Base-by-base conservation (phyloP, 495 filamentous ascomycete genomes). In the Amorphotheca resinae region DNA sequence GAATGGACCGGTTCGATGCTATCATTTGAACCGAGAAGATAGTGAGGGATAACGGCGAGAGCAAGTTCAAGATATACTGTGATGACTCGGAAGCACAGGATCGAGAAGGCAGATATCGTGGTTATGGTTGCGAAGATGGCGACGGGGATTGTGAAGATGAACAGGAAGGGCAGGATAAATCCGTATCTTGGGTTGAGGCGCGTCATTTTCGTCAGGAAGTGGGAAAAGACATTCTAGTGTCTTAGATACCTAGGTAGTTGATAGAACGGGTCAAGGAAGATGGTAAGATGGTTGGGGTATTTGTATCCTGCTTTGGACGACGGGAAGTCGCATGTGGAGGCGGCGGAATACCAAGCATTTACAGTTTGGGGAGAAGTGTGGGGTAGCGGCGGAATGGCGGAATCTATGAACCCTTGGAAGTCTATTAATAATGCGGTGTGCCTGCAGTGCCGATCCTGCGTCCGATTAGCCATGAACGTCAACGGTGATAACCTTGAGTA, bases 11-110 rank as follows among this genome's bases (percentile, higher is more conserved):
- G 44, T 14, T 7, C 4, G 7, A 49, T 51, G 5, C 61, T 59
- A 16, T 51, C 49, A 22, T 41, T 42, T 22, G 50, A 38, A 30
- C 67, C 60, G 23, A 70, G 60, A 33, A 84, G 64, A 52, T 73
- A 77, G 46, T 73, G 68, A 20, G 70, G 64, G 7, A 83, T 46
- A 11, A 84, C 51, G 1, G 68, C 77, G 30, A 75, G 58, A 28
- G 64, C 73, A 22, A 88, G 66, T 51, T 86, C 82, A 46, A 81
- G 54, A 54, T 84, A 87, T 39, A 87, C 70, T 34, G 86, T 52
- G 26, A 70, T 64, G 5, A 80, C 69, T 20, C 81, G 74, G 41
- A 85, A 49, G 48, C 76, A 66, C 15, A 93, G 69, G 4, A 80
- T 65, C 8, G 72, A 62, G 38, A 83, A 66, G 26, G 84, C 80